Evolutionary conservation across 2,329 filamentous ascomycete species (phyloP), one percentile per base, ranked within the genome.

Genomic region (Apiospora phragmitis): DNA sequence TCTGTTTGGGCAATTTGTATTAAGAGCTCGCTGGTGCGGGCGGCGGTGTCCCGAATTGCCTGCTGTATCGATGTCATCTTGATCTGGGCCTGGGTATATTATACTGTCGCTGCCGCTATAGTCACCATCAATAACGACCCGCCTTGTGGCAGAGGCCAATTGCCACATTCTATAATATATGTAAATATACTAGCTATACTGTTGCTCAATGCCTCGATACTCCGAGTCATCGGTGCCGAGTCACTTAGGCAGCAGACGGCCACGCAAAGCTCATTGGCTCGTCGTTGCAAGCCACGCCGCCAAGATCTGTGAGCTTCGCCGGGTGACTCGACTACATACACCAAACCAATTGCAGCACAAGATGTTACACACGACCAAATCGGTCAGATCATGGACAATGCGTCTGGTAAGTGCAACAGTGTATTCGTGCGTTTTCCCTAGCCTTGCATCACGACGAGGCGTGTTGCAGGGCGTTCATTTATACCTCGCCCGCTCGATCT

Each of bases 41-140:
- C n/a, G 38, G 49, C 47, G 26, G 66, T 67, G 14, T 70, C 65
- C n/a, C n/a, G 65, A 24, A 70, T 68, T 24, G 35, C 62, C 35
- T 62, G 42, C 21, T 35, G 35, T 29, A 62, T 45, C 21, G 69
- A 51, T 51, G 66, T 14, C 65, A 67, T 67, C 12, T 26, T 45
- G 38, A 43, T n/a, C 21, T 45, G 35, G 65, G 45, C 14, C 12
- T 43, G 65, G 41, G 65, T 67, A n/a, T 38, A n/a, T 9, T 67
- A n/a, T 38, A n/a, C 9, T n/a, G 55, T 38, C 55, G 32, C 18
- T n/a, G 35, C 18, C 18, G 29, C 12, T 9, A 59, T 59, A 12
- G 7, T 59, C 26, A 7, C 51, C 51, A 55, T 59, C 3, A 3
- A 35, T 11, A 59, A 21, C 18, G 18, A n/a, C 29, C 51, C 51